phyloP scores from a whole-genome alignment of 305 asterid genomes.

The Ruellia speciosa region DNA sequence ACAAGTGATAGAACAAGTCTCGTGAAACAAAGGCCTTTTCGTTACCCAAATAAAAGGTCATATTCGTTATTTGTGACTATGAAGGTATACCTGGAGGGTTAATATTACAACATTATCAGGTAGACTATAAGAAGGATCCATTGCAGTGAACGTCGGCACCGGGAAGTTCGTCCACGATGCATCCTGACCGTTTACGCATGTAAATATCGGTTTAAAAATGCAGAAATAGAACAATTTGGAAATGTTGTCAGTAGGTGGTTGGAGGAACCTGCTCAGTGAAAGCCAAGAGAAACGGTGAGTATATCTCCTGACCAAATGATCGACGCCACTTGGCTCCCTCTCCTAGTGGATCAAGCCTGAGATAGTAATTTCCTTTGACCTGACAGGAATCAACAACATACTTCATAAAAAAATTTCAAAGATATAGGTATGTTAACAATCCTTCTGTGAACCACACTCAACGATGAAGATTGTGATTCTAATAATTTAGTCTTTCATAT shows the following conservation, averaged over 20 bases:
- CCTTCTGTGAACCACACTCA: too few relatives aligned
- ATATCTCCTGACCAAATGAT: conserved; percentile 82
- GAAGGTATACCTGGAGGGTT: conserved; percentile 45
- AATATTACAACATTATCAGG: conserved; percentile 79
- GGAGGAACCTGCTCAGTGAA: conserved; percentile 71
- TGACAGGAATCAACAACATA: conserved; percentile 21
- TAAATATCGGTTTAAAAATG: conserved; percentile 12
- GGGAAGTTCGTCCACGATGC: conserved; percentile 48
- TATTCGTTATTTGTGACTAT: not conserved
- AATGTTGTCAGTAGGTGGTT: not conserved
- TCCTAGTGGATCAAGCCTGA: conserved; percentile 73
- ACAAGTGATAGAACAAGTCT: not conserved
- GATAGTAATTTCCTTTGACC: conserved; percentile 81
- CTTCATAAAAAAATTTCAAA: not conserved
- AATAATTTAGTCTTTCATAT: too few relatives aligned
- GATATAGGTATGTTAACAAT: too few relatives aligned
- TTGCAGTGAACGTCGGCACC: conserved; percentile 55
- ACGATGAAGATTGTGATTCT: too few relatives aligned
- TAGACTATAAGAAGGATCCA: conserved; percentile 78
- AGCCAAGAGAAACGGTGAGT: conserved; percentile 86
- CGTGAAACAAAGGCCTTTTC: not conserved
- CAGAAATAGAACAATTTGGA: not conserved
- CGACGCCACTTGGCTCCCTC: conserved; percentile 98
- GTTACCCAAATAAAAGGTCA: not conserved
- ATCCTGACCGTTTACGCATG: conserved; percentile 38